Evolutionary conservation across 164 flowering plant species (phyloP).

Genomic region (Amborella trichopoda): DNA sequence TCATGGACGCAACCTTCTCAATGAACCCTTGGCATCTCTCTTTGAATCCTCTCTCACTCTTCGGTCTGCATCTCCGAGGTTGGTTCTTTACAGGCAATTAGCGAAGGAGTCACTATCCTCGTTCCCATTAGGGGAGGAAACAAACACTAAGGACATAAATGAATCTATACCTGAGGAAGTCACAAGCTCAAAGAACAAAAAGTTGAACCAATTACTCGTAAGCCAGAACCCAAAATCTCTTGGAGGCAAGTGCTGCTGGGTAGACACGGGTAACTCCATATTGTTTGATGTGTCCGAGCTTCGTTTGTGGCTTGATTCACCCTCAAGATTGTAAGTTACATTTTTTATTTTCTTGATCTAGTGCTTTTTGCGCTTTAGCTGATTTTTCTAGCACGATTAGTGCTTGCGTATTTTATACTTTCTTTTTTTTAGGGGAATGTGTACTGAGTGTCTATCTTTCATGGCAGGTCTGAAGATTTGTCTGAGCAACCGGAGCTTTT

Average conservation of each 20-base stretch:
- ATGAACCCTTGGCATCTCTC: conserved; percentile 57
- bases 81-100: conserved; percentile 77
- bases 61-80: conserved; percentile 89
- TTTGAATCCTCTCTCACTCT: conserved; percentile 77
- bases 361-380: too few relatives aligned
- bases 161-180: conserved; percentile 12
- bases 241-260: conserved; percentile 92
- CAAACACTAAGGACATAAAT: too few relatives aligned
- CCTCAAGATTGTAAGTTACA: conserved; percentile 27
- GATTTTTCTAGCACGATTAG: too few relatives aligned
- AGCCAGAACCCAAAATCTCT: conserved; percentile 45
- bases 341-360: not conserved
- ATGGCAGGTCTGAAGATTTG: conserved; percentile 38
- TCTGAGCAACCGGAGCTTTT: conserved; percentile 76
- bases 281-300: conserved; percentile 62
- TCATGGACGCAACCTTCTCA: conserved; percentile 44
- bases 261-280: conserved; percentile 61
- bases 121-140: conserved; percentile 52
- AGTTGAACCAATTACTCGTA: conserved; percentile 28
- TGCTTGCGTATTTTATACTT: too few relatives aligned
- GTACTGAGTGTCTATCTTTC: conserved; percentile 4
- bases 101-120: conserved; percentile 89
- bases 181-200: conserved; percentile 16
- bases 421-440: too few relatives aligned
- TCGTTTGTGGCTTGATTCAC: conserved; percentile 41